phyloP scores from a whole-genome alignment of 1,284 basidiomycete species.

The Malassezia dermatis region DNA sequence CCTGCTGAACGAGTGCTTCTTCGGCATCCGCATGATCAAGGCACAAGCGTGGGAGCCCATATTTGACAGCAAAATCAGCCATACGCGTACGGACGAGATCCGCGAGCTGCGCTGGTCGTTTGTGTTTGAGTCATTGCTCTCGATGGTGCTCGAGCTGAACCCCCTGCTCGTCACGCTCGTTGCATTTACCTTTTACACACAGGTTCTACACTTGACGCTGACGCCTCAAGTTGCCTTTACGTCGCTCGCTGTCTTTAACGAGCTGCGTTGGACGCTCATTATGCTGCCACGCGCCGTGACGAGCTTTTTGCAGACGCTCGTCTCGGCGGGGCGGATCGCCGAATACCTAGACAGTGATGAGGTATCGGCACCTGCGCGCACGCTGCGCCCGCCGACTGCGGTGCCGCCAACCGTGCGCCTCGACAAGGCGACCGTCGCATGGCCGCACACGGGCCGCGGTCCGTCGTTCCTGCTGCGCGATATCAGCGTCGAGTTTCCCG shows the following conservation, averaged over 20 bases:
- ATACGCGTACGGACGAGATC: constrained; percentile 6
- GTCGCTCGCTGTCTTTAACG: constrained; percentile 20
- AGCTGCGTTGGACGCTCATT: constrained; percentile 24
- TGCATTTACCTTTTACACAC: constrained; percentile 26
- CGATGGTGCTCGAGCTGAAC: constrained; percentile 12
- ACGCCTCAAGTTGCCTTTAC: constrained; percentile 30
- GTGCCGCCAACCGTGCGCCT: constrained; percentile 12
- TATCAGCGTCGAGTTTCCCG: constrained; percentile 23
- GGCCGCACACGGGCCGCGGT: background rate
- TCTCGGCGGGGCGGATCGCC: constrained; percentile 68
- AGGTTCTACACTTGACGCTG: constrained; percentile 21
- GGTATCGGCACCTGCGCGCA: constrained; percentile 54
- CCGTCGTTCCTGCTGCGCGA: constrained; percentile 24
- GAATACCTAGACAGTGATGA: constrained; percentile 74
- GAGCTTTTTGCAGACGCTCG: constrained; percentile 55
- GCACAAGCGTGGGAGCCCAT: constrained; percentile 16
- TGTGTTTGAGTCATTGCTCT: constrained; percentile 5
- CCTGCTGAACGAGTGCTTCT: constrained; percentile 16
- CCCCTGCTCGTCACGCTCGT: constrained; percentile 22
- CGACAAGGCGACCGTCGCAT: background rate
- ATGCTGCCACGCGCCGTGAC: constrained; percentile 27
- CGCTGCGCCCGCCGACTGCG: background rate
- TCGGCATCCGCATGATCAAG: constrained; percentile 19
- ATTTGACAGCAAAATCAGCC: background rate
- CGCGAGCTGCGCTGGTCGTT: background rate